Percentiles rank a stretch among this genome's conserved stretches.
Conservation (phyloP, 192 early-diverging fungal species). For the Coemansia aciculifera region DNA sequence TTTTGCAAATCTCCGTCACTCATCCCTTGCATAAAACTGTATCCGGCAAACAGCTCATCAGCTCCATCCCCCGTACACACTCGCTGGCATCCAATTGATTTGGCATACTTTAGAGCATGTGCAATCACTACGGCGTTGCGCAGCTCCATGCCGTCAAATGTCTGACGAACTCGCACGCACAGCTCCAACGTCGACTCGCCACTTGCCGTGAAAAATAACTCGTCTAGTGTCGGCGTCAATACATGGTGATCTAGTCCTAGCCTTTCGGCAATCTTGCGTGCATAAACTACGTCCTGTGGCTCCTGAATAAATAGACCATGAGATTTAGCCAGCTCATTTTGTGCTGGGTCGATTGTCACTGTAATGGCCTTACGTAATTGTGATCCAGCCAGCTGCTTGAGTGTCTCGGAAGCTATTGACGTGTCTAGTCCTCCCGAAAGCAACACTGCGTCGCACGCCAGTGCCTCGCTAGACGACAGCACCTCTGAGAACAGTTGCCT, state of each 20-base stretch:
- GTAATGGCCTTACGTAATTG: slow-evolving; percentile 58
- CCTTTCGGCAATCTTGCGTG: slow-evolving; percentile 51
- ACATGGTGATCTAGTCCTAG: slow-evolving; percentile 52
- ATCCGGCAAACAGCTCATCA: slow-evolving; percentile 74
- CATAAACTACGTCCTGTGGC: slow-evolving; percentile 60
- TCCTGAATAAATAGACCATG: slow-evolving; percentile 35
- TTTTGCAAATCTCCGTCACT: slow-evolving; percentile 45
- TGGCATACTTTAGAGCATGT: slow-evolving; percentile 48
- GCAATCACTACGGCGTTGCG: slow-evolving; percentile 65
- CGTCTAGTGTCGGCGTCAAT: slow-evolving; percentile 48
- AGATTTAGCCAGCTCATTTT: slow-evolving; percentile 1
- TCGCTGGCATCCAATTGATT: slow-evolving; percentile 46
- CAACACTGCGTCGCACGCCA: slow-evolving; percentile 26
- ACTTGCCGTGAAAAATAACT: slow-evolving; percentile 18
- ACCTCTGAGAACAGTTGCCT: slow-evolving; percentile 1
- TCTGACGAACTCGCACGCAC: slow-evolving; percentile 58
- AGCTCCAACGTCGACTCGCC: slow-evolving; percentile 51
- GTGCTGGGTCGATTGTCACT: slow-evolving; percentile 33
- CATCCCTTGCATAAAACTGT: slow-evolving; percentile 62
- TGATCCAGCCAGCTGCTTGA: slow-evolving; percentile 14
- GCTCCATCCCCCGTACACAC: slow-evolving; percentile 69
- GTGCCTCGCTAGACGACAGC: slow-evolving; percentile 12
- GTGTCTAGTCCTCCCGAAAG: slow-evolving; percentile 75
- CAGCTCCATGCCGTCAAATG: slow-evolving; percentile 75
- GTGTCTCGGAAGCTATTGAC: slow-evolving; percentile 61